Evolutionary conservation across 805 yeast species (phyloP), one percentile per base, ranked within the genome.

Genomic region (Ogataea haglerorum): DNA sequence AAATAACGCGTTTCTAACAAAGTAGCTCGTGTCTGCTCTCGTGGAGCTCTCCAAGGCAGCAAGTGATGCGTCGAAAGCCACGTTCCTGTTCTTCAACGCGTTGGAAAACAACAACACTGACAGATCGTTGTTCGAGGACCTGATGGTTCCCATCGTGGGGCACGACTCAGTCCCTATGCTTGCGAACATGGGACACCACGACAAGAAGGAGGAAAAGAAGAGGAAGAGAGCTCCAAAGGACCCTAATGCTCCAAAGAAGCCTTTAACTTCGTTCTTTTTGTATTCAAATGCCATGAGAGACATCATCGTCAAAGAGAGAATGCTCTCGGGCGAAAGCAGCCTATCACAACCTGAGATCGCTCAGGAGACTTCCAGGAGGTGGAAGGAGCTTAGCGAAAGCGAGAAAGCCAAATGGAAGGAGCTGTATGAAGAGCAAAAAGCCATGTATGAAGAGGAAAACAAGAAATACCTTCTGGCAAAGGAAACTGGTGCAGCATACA

Each of bases 241-340:
- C 64, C 97, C 97, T 38, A 82, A 85, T 56, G 96, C 96, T 32
- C 99, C 99, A 45, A 88, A 86, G 72, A 89, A 89, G 57, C 98
- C 99, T 12, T 70, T 87, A 57, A 89, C 96, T 16, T 84, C 86
- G 32, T 90, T 80, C 68, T 85, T 91, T 63, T 75, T 80, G 30
- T 91, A 80, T 64, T 80, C 87, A 38, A 81, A 84, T 49, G 80
- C 78, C 50, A 76, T 80, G 49, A 80, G 96, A 56, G 84, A 82
- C 47, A 68, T 73, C 27, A 73, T 90, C 47, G 78, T 82, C 42
- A 81, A 76, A 39, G 89, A 85, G 47, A 76, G 95, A 57, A 73
- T 68, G 41, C 65, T 65, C 26, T 68, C 72, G 29, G 80, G 84
- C 24, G 69, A 73, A 53, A 76, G 83, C 12, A 77, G 86, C 9